A percentile compares a stretch with the other conserved stretches of the same genome.
These are phyloP conservation scores for Ophiosphaerella herpotricha DNA, from an alignment of 2,329 filamentous ascomycete species.

Conservation along the genomic window DNA sequence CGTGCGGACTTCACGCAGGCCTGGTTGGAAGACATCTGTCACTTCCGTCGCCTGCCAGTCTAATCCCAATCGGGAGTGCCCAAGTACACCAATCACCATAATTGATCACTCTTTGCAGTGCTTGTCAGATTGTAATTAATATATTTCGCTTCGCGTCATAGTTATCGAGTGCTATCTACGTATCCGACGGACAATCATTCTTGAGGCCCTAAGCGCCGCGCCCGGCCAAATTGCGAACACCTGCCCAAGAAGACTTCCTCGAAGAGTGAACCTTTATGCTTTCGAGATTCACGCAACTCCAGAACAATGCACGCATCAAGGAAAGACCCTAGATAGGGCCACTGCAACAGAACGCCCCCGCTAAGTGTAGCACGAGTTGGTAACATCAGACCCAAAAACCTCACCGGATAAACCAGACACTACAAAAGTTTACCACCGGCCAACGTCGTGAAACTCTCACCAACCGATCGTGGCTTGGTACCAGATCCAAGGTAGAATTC, in stretches of 20 bases:
- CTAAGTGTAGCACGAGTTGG: background rate
- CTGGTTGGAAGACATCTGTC: conserved; percentile 40
- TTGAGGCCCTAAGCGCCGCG: too few species aligned
- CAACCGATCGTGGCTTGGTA: conserved; percentile 29
- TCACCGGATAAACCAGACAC: background rate
- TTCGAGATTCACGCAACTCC: background rate
- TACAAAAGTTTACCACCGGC: conserved; percentile 17
- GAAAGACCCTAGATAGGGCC: background rate
- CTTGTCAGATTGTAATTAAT: too few species aligned
- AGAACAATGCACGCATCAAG: background rate
- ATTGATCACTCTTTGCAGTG: too few species aligned
- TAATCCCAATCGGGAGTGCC: conserved; percentile 9
- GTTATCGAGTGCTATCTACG: too few species aligned
- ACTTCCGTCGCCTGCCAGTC: conserved; percentile 20
- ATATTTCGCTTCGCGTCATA: too few species aligned
- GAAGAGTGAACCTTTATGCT: too few species aligned
- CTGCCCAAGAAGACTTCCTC: too few species aligned
- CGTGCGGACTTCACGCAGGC: conserved; percentile 13
- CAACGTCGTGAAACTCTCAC: conserved; percentile 31
- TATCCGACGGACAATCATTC: too few species aligned
- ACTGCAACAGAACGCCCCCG: too few species aligned
- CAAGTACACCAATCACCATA: too few species aligned
- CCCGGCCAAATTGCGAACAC: too few species aligned
- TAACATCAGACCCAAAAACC: background rate
- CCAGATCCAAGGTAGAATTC: conserved; percentile 50